Evolutionary conservation across 2,329 filamentous ascomycete species (phyloP).

Genomic region (Verticillium isaacii): DNA sequence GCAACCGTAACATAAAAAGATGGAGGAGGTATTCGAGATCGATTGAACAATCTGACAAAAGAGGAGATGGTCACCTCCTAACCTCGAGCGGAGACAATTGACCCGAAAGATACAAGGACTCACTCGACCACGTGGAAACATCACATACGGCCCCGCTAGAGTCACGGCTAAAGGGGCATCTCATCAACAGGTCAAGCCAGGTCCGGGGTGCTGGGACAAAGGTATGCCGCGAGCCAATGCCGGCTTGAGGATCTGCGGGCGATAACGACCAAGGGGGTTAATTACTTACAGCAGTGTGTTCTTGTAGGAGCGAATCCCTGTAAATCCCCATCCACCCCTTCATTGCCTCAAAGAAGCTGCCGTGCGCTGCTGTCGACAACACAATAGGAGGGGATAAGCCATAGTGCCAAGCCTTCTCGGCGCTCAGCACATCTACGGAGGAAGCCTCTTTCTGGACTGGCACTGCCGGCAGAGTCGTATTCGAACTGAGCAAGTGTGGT

Average conservation of each 20-base stretch:
- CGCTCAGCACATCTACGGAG: neutral
- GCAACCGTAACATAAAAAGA: neutral
- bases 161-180: neutral
- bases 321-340: neutral
- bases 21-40: slow-evolving; percentile 6
- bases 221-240: neutral
- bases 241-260: neutral
- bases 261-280: neutral
- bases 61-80: neutral
- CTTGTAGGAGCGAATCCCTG: neutral
- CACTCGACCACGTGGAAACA: slow-evolving; percentile 4
- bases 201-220: neutral
- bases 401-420: neutral
- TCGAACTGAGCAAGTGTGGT: neutral
- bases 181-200: neutral
- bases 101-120: neutral
- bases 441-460: neutral
- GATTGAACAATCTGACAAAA: slow-evolving; percentile 8
- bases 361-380: neutral
- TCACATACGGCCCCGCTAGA: neutral
- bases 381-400: neutral
- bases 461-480: neutral
- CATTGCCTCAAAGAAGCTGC: neutral
- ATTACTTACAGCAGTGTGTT: neutral
- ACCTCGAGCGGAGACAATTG: neutral